Evolutionary conservation across 2,329 filamentous ascomycete species (phyloP), one percentile per base, ranked within the genome.

Genomic region (Ascochyta pisi): DNA sequence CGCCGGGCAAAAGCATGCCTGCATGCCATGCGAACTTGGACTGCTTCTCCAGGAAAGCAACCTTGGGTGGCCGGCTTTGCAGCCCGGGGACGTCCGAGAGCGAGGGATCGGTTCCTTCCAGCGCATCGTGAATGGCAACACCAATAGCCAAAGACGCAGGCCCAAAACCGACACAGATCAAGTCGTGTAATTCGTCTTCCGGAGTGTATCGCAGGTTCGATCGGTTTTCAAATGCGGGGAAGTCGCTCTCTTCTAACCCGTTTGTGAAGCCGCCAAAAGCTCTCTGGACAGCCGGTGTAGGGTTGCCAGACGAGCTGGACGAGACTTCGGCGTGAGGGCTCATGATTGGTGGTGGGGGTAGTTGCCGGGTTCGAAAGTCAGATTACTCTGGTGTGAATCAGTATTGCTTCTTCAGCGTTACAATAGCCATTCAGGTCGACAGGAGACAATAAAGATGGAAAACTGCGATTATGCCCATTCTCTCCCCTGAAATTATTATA

Each of bases 101-200:
- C 40, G 64, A 71, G 15, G 64, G 64, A 56, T 73, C 69, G 6
- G 78, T 76, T 35, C 76, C 75, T 54, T 81, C 76, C 34, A 70
- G 66, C n/a, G 86, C 80, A 75, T 98, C 94, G 75, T 96, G 88
- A 38, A 97, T 83, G 23, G 95, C 93, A 53, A 96, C 89, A 13
- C 91, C 94, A 60, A 98, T 89, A 16, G 93, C 89, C 33, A 98
- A 82, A 57, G 92, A 95, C 26, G 94, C 94, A 19, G 94, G 94
- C 7, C 94, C 94, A 72, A 98, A 98, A 23, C 94, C 94, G 52
- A 96, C 86, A 76, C 92, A 96, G 64, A 98, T 81, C 49, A 98
- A 81, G 75, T 98, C 94, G 73, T 93, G 89, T 29, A 92, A 79
- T 45, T 90, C 85, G 61, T 88, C 83, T 49, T 82, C 74, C 24